Percentiles rank a stretch among this genome's conserved stretches.
Conservation (phyloP, 2,329 filamentous ascomycete species). For the Trichoderma atrobrunneum region DNA sequence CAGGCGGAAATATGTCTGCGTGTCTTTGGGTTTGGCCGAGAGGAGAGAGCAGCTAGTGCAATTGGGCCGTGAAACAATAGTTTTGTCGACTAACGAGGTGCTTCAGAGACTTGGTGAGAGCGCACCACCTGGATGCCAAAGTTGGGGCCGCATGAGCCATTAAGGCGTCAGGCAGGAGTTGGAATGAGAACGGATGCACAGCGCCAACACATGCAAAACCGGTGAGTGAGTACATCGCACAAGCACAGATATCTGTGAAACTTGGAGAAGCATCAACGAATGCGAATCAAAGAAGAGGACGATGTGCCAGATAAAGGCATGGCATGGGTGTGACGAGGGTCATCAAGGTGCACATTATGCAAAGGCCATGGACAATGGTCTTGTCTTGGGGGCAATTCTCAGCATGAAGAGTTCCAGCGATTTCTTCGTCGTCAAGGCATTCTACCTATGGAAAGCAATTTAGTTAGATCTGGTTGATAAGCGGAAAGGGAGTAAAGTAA, state of each 20-base stretch:
- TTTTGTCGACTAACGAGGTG: not conserved
- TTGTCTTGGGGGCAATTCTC: not conserved
- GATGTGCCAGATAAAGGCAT: not conserved
- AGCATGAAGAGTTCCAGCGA: not conserved
- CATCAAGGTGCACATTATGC: not conserved
- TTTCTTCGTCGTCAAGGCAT: not conserved
- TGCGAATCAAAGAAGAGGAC: not conserved
- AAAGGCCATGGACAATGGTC: not conserved
- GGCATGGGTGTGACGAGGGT: not conserved
- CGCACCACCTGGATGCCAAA: not conserved
- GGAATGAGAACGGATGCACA: not conserved
- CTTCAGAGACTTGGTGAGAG: not conserved
- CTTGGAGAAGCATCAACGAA: not conserved
- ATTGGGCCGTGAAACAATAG: conserved; percentile 4
- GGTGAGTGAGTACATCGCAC: not conserved
- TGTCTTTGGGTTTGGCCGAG: not conserved
- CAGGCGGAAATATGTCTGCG: not conserved
- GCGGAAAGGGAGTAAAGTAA: not conserved
- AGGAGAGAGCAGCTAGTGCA: not conserved
- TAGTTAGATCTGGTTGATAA: not conserved
- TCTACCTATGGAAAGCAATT: not conserved
- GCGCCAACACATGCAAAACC: not conserved
- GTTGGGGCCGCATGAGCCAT: not conserved
- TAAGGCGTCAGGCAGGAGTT: not conserved
- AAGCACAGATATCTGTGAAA: not conserved